These are phyloP conservation scores for peach (Prunus persica) DNA, from an alignment of 306 rosid species.

Conservation along the genomic window Prunus_persica_NCBIv2 NC_034010.1:24760501-24761000, in stretches of 20 bases:
- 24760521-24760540: too few species aligned
- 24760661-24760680: neutral
- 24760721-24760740: neutral
- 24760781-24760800: neutral
- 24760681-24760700: neutral
- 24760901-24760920: slow-evolving; percentile 99
- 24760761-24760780: neutral
- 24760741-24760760: neutral
- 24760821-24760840: neutral
- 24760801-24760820: neutral
- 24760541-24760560: too few species aligned
- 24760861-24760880: slow-evolving; percentile 26
- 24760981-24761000: slow-evolving; percentile 96
- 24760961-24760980: slow-evolving; percentile 96
- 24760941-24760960: slow-evolving; percentile 96
- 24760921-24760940: slow-evolving; percentile 93
- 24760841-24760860: slow-evolving; percentile 10
- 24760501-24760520: too few species aligned
- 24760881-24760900: slow-evolving; percentile 79
- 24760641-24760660: neutral
- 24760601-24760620: too few species aligned
- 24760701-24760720: neutral
- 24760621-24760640: too few species aligned
- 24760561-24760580: too few species aligned
- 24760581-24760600: too few species aligned